Evolutionary conservation across 169 alveolate species (phyloP).

Genomic region (Cryptosporidium parvum): DNA sequence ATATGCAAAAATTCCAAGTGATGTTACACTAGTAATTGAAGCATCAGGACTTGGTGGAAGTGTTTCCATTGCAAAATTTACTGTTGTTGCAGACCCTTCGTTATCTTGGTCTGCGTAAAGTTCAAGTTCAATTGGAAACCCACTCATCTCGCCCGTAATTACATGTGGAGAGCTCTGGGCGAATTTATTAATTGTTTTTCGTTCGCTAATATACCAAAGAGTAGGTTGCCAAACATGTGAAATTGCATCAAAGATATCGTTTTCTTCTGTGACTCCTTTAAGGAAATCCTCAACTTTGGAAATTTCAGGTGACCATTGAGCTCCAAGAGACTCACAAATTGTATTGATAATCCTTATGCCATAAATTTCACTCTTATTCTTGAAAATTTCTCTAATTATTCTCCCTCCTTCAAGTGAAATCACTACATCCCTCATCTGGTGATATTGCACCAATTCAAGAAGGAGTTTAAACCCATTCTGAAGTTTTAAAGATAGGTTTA

Average conservation of each 20-base stretch:
- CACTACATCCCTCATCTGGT: constrained; percentile 65
- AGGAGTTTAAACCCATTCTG: constrained; percentile 66
- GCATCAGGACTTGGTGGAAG: constrained; percentile 75
- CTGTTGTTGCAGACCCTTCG: constrained; percentile 73
- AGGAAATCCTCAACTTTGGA: constrained; percentile 64
- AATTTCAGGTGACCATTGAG: constrained; percentile 69
- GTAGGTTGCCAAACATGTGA: constrained; percentile 68
- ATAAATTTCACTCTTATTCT: constrained; percentile 38
- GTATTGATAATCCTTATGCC: constrained; percentile 40
- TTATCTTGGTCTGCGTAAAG: constrained; percentile 69
- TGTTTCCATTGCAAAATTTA: constrained; percentile 68
- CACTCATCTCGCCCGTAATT: constrained; percentile 30
- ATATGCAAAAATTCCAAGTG: constrained; percentile 67
- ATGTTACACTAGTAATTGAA: constrained; percentile 57
- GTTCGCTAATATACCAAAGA: constrained; percentile 64
- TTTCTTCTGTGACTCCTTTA: constrained; percentile 51
- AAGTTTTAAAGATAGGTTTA: constrained; percentile 22
- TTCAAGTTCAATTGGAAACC: constrained; percentile 58
- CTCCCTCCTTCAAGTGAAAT: constrained; percentile 63
- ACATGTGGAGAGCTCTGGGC: constrained; percentile 57
- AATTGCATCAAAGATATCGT: constrained; percentile 48
- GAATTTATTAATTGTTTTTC: constrained; percentile 27
- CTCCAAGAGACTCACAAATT: constrained; percentile 57
- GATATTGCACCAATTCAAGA: constrained; percentile 52
- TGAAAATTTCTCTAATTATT: constrained; percentile 48